Evolutionary conservation across 1,284 basidiomycete species (phyloP).

Genomic region (Ganoderma sp.): DNA sequence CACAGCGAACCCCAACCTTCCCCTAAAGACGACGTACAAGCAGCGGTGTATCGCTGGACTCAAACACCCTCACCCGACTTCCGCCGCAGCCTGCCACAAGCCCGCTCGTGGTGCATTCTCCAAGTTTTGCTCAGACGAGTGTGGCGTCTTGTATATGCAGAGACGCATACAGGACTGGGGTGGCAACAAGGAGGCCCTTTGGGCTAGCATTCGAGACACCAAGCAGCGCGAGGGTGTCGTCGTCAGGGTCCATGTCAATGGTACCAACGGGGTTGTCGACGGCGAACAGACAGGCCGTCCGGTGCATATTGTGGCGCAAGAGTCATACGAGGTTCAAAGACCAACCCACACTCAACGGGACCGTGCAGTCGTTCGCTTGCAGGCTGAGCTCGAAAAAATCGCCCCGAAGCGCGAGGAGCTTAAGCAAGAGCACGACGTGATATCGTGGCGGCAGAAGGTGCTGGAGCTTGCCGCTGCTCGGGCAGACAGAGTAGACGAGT

Average conservation of each 20-base stretch:
- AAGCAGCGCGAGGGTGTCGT: conserved; percentile 73
- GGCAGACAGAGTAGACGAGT: conserved; percentile 63
- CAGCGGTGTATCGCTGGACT: conserved; percentile 71
- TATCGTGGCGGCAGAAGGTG: conserved; percentile 69
- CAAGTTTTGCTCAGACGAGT: conserved; percentile 85
- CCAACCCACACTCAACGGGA: conserved; percentile 47
- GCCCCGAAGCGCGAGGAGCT: conserved; percentile 64
- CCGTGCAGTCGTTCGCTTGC: conserved; percentile 59
- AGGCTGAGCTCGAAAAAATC: conserved; percentile 57
- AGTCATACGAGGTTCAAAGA: conserved; percentile 34
- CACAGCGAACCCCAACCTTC: conserved; percentile 63
- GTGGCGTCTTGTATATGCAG: conserved; percentile 73
- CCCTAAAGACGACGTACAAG: conserved; percentile 80
- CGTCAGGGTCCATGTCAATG: conserved; percentile 40
- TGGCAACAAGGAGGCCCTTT: conserved; percentile 64
- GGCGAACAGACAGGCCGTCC: background rate
- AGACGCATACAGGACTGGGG: conserved; percentile 67
- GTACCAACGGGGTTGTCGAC: conserved; percentile 5
- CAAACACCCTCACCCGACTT: conserved; percentile 62
- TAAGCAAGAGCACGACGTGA: conserved; percentile 68
- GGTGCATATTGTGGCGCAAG: conserved; percentile 12
- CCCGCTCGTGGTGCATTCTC: conserved; percentile 79
- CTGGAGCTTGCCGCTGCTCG: conserved; percentile 67
- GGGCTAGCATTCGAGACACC: conserved; percentile 73
- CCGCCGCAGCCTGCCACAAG: conserved; percentile 72